Conservation (phyloP, 495 filamentous ascomycete genomes). For the Penicillium subrubescens region DNA sequence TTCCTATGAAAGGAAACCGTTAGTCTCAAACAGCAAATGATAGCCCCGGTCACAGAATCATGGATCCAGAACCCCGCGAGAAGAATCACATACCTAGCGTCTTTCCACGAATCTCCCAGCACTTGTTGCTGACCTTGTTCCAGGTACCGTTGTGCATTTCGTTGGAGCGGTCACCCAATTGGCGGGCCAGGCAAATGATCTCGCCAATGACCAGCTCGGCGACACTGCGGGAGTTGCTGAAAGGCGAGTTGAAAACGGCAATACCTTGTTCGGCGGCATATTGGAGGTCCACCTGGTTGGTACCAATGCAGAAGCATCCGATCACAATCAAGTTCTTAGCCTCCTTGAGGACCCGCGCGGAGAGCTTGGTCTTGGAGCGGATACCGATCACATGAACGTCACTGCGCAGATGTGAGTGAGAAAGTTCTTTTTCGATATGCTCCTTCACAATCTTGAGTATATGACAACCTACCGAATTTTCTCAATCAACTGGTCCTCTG, state of each 20-base stretch:
- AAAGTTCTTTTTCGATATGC: neutral
- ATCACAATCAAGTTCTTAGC: slow-evolving; percentile 94
- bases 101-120: slow-evolving; percentile 98
- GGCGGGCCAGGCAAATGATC: slow-evolving; percentile 87
- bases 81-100: slow-evolving; percentile 67
- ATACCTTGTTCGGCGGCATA: slow-evolving; percentile 91
- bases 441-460: neutral
- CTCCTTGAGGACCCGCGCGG: slow-evolving; percentile 78
- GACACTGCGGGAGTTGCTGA: slow-evolving; percentile 95
- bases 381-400: slow-evolving; percentile 98
- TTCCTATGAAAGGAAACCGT: slow-evolving; percentile 51
- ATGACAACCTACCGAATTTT: slow-evolving; percentile 74
- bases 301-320: slow-evolving; percentile 99
- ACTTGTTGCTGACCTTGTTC: slow-evolving; percentile 96
- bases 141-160: slow-evolving; percentile 95
- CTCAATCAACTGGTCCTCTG: slow-evolving; percentile 92
- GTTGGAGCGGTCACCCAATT: slow-evolving; percentile 88
- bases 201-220: slow-evolving; percentile 94
- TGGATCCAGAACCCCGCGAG: neutral
- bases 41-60: neutral
- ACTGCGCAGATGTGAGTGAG: slow-evolving; percentile 40
- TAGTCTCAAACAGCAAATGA: slow-evolving; percentile 3
- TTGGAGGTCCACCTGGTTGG: slow-evolving; percentile 94
- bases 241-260: slow-evolving; percentile 98
- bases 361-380: slow-evolving; percentile 95